Evolutionary conservation across 2,329 filamentous ascomycete genomes (phyloP).

Genomic region (Knoxdaviesia proteae): DNA sequence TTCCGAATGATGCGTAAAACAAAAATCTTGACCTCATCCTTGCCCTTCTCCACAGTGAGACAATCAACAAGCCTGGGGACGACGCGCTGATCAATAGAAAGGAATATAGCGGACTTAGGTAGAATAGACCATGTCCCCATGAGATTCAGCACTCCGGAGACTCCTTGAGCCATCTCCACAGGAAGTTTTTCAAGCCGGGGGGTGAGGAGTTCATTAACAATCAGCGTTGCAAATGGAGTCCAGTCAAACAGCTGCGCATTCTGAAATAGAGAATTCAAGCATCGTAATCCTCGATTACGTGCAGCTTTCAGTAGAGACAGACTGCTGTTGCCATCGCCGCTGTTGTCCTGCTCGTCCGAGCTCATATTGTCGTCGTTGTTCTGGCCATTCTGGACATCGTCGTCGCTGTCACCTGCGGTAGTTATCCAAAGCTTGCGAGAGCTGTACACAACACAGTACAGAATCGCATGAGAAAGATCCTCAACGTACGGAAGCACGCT

Average conservation of each 20-base stretch:
- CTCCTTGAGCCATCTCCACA: conserved; percentile 68
- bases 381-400: conserved; percentile 13
- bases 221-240: conserved; percentile 45
- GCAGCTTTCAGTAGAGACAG: conserved; percentile 43
- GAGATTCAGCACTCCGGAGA: conserved; percentile 65
- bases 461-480: conserved; percentile 50
- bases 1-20: conserved; percentile 56
- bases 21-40: conserved; percentile 72
- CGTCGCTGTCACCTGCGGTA: conserved; percentile 15
- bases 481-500: conserved; percentile 48
- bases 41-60: conserved; percentile 50
- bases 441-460: conserved; percentile 62
- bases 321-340: conserved; percentile 19
- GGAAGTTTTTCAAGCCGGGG: conserved; percentile 62
- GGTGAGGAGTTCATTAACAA: conserved; percentile 56
- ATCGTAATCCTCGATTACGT: conserved; percentile 60
- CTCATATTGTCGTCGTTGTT: conserved; percentile 10
- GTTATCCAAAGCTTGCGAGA: conserved; percentile 34
- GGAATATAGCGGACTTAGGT: conserved; percentile 43
- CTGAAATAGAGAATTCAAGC: conserved; percentile 57
- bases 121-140: conserved; percentile 63
- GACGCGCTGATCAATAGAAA: conserved; percentile 40
- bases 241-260: conserved; percentile 53
- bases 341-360: conserved; percentile 18
- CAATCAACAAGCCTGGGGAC: conserved; percentile 52